Evolutionary conservation across 306 rosid genomes (phyloP), one percentile per base, ranked within the genome.

Genomic region (Lagenaria siceraria): DNA sequence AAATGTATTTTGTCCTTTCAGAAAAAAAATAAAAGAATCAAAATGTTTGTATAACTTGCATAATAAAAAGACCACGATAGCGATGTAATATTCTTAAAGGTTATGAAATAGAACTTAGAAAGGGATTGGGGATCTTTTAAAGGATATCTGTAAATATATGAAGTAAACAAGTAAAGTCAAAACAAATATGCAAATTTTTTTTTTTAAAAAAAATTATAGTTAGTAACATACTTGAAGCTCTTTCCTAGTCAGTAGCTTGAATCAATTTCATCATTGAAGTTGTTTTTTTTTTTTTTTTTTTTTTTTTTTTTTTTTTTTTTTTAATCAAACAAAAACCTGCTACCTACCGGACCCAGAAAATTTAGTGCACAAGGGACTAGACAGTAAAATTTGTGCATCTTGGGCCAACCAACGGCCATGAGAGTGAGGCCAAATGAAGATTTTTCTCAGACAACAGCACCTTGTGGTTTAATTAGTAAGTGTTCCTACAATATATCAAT

Each of bases 311-410:
- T 29, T 1, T 12, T 46, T 46, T 10, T 12, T 5, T 46, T 12
- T 46, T 46, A 46, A 46, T 48, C 40, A 29, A 71, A 71, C 76
- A 72, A 51, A 72, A 51, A 51, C 60, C 27, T 49, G 60, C 43
- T 24, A 72, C 46, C 61, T 8, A 72, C 61, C 14, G 77, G 77
- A 72, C 77, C 77, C 77, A 72, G 59, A 43, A 13, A 51, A 72
- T 72, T 72, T 29, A 72, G 55, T 72, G 77, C 55, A 17, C 59
- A 72, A 72, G 60, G 60, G 61, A 51, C 61, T 18, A 8, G 43
- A 72, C 77, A 15, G 36, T 72, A 51, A 13, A 29, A 17, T 17
- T 29, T n/a, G 25, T 27, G 60, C 36, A 48, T 72, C 17, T 27
- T 27, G 19, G 31, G 59, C 60, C 77, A 72, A 15, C 42, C 60